Conservation (phyloP, 768 basidiomycete genomes). For the Amanita inopinata region DNA sequence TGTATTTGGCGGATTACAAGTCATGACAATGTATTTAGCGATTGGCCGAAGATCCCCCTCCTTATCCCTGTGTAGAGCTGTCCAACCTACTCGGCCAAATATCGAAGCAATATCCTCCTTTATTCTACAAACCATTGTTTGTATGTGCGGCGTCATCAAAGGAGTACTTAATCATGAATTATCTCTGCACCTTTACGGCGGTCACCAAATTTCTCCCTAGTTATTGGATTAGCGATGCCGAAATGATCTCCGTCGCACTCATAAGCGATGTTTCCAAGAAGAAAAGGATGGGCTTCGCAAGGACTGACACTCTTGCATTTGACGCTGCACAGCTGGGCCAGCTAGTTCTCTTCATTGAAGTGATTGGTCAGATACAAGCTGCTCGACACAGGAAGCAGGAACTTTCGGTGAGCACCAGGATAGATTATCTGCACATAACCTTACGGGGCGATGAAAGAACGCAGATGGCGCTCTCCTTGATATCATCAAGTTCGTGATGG, state of each 20-base stretch:
- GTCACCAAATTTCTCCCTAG: slow-evolving; percentile 46
- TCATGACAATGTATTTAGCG: slow-evolving; percentile 27
- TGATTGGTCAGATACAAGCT: slow-evolving; percentile 42
- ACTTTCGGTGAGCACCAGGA: slow-evolving; percentile 11
- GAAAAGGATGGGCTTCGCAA: slow-evolving; percentile 13
- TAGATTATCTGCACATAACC: background rate
- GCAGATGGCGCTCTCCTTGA: slow-evolving; percentile 9
- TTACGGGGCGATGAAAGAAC: background rate
- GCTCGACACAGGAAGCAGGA: slow-evolving; percentile 33
- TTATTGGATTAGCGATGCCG: slow-evolving; percentile 59
- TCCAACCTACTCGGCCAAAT: slow-evolving; percentile 41
- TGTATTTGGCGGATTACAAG: background rate
- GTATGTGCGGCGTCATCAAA: slow-evolving; percentile 57
- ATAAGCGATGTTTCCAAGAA: slow-evolving; percentile 38
- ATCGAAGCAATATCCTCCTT: slow-evolving; percentile 43
- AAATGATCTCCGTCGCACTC: slow-evolving; percentile 66
- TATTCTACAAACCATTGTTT: slow-evolving; percentile 69
- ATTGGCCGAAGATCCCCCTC: slow-evolving; percentile 43
- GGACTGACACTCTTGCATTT: slow-evolving; percentile 22
- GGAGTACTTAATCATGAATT: slow-evolving; percentile 46
- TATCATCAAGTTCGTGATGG: slow-evolving; percentile 36
- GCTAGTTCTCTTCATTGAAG: slow-evolving; percentile 47
- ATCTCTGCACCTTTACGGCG: slow-evolving; percentile 44
- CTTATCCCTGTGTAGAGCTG: slow-evolving; percentile 34
- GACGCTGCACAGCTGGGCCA: slow-evolving; percentile 52